Evolutionary conservation across 73 alveolate species (phyloP), one percentile per base, ranked within the genome.

Genomic region (Loxodes magnus): DNA sequence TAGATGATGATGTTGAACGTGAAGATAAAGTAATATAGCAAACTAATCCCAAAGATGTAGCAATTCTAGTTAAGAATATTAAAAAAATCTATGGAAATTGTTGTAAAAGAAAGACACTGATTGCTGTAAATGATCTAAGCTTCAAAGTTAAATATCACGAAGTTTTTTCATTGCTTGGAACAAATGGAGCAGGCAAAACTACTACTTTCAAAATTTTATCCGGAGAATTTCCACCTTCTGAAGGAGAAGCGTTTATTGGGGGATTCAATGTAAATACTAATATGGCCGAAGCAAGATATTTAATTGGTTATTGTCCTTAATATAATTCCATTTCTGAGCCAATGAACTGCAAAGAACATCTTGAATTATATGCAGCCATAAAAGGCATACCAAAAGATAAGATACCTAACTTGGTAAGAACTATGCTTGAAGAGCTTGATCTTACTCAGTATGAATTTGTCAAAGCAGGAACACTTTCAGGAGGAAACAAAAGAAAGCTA

Each of bases 271-370:
- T 92, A 3, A 35, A 33, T 9, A 54, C 35, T 5, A 72, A 84
- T 3, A 74, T 84, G 42, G 78, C 81, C 20, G 35, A 69, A 59
- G 96, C 92, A 4, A 79, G 96, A 44, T 65, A 77, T 35, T 65
- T 75, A 31, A 85, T 92, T 31, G 99, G 99, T 16, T 92, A 92
- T 61, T 92, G 99, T 65, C 99, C 99, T 46, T 83, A 92, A 62
- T 88, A 85, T 66, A 97, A 92, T 60, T 96, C 96, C 1, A 50
- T 92, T 12, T 79, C 82, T 61, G 97, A 87, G 27, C 77, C 81
- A 5, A 59, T 92, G 34, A 88, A 97, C 19, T 97, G 85, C n/a
- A 65, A 77, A 64, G 99, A 92, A 63, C 96, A 92, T 56, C 67
- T 92, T 14, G 88, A 76, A 44, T 73, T 92, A 73, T 92, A 88